These are phyloP conservation scores for Karstenula rhodostoma DNA, from an alignment of 2,329 filamentous ascomycete genomes.

Conservation along the genomic window DNA sequence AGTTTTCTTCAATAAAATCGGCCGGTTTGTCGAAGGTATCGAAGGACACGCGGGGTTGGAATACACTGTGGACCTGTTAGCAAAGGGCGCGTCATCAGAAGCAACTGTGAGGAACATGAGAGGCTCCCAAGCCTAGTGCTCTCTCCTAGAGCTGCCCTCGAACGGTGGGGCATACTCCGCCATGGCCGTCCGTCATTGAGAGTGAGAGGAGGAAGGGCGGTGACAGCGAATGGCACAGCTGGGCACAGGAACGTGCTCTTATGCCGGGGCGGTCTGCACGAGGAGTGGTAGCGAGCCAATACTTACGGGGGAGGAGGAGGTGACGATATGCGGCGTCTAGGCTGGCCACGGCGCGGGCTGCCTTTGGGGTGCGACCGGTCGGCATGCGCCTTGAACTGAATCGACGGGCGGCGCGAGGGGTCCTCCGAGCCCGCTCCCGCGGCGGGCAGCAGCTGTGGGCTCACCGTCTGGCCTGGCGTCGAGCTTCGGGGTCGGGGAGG, in stretches of 20 bases:
- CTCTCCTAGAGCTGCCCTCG: constrained; percentile 28
- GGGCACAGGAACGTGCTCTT: constrained; percentile 16
- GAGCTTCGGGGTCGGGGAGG: constrained; percentile 18
- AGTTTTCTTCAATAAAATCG: constrained; percentile 65
- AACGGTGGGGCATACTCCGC: constrained; percentile 35
- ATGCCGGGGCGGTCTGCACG: constrained; percentile 15
- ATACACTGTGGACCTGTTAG: constrained; percentile 59
- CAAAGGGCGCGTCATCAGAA: constrained; percentile 1
- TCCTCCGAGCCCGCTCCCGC: constrained; percentile 32
- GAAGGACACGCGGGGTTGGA: constrained; percentile 74
- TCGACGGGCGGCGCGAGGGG: constrained; percentile 45
- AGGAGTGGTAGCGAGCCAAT: constrained; percentile 17
- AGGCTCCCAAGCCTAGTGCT: constrained; percentile 30
- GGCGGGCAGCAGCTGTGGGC: constrained; percentile 36
- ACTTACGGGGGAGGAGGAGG: constrained; percentile 54
- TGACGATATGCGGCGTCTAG: constrained; percentile 48
- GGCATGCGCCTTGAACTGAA: constrained; percentile 48
- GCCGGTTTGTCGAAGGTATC: constrained; percentile 75
- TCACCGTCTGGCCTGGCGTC: constrained; percentile 32
- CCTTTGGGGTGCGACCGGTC: constrained; percentile 42
- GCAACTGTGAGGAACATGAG: constrained; percentile 30
- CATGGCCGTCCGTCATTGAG: constrained; percentile 26
- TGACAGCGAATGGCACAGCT: constrained; percentile 14
- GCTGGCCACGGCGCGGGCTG: constrained; percentile 40
- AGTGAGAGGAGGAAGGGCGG: constrained; percentile 7